Evolutionary conservation across 208 protist genomes (phyloP).

Genomic region (Trypanosoma caninum): DNA sequence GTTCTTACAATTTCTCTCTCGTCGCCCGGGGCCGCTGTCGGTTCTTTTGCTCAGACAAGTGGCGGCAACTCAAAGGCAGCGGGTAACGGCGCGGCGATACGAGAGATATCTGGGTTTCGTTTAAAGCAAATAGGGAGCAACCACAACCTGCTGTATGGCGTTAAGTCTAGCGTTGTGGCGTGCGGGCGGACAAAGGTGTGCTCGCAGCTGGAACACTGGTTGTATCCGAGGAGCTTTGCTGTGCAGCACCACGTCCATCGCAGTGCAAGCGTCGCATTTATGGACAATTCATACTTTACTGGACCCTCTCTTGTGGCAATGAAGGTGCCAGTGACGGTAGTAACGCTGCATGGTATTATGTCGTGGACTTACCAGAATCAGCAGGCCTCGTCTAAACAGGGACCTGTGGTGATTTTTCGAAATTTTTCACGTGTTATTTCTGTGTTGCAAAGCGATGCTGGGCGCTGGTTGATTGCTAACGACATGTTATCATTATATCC

Average conservation of each 20-base stretch:
- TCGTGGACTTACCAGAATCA: constrained; percentile 54
- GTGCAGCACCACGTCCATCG: constrained; percentile 69
- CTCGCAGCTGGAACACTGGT: constrained; percentile 71
- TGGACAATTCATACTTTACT: constrained; percentile 66
- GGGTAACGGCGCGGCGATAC: constrained; percentile 54
- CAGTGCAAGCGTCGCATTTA: constrained; percentile 53
- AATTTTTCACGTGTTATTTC: constrained; percentile 72
- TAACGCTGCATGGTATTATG: constrained; percentile 84
- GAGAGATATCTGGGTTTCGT: constrained; percentile 71
- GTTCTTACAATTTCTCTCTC: constrained; percentile 62
- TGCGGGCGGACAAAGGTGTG: constrained; percentile 80
- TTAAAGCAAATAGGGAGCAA: constrained; percentile 81
- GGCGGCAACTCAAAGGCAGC: constrained; percentile 24
- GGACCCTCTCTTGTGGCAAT: constrained; percentile 37
- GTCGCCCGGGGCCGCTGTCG: constrained; percentile 59
- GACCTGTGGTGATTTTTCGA: constrained; percentile 58
- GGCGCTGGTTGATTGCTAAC: constrained; percentile 72
- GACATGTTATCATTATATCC: constrained; percentile 80
- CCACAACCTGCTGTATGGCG: constrained; percentile 74
- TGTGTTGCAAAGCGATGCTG: constrained; percentile 34
- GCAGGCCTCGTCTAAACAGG: constrained; percentile 13
- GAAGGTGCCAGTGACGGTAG: constrained; percentile 61
- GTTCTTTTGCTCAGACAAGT: constrained; percentile 31
- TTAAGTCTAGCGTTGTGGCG: constrained; percentile 58
- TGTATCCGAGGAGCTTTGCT: constrained; percentile 72